phyloP scores from a whole-genome alignment of 352 stramenopile genomes.

The Albugo candida region DNA sequence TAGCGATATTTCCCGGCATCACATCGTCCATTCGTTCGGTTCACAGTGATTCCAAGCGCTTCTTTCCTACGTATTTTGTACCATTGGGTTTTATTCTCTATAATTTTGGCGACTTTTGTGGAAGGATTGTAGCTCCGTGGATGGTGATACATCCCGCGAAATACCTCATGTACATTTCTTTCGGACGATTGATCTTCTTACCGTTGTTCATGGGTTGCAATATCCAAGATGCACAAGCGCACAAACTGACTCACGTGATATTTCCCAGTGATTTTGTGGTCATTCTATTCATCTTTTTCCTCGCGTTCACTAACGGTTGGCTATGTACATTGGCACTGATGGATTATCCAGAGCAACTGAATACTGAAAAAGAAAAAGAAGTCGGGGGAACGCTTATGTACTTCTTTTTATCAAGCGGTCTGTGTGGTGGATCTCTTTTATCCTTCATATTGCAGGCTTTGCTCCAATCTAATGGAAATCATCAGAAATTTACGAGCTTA shows the following conservation, averaged over 20 bases:
- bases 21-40: slow-evolving; percentile 48
- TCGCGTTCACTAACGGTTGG: slow-evolving; percentile 50
- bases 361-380: slow-evolving; percentile 40
- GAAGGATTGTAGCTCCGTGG: slow-evolving; percentile 22
- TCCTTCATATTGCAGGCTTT: slow-evolving; percentile 57
- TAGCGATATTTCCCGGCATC: slow-evolving; percentile 54
- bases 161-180: slow-evolving; percentile 5
- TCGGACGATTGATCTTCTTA: slow-evolving; percentile 30
- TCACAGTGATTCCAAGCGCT: slow-evolving; percentile 18
- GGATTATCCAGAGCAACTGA: slow-evolving; percentile 41
- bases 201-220: slow-evolving; percentile 63
- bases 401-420: slow-evolving; percentile 52
- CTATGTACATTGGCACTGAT: slow-evolving; percentile 56
- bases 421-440: slow-evolving; percentile 50
- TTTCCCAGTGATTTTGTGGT: slow-evolving; percentile 51
- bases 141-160: slow-evolving; percentile 15
- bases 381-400: slow-evolving; percentile 64
- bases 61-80: slow-evolving; percentile 50
- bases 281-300: slow-evolving; percentile 29
- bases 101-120: slow-evolving; percentile 52
- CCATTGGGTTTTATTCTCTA: slow-evolving; percentile 62
- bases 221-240: slow-evolving; percentile 38
- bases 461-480: slow-evolving; percentile 10
- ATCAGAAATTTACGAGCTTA: not conserved
- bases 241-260: slow-evolving; percentile 45